Conservation (phyloP, 1,284 basidiomycete genomes). For the Pseudozyma thailandica region DNA sequence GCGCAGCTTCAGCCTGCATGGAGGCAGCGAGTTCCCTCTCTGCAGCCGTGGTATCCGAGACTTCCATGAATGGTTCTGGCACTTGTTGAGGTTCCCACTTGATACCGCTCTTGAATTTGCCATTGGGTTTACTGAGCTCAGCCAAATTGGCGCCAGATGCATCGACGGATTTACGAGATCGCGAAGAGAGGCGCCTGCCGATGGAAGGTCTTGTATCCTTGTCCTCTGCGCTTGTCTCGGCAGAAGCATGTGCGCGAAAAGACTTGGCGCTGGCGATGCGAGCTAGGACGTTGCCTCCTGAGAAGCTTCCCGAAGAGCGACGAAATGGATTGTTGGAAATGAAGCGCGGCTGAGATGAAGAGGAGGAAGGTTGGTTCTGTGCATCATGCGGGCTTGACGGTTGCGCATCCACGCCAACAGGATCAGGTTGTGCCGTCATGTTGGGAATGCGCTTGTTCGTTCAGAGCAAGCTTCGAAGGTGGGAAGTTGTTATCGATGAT, state of each 20-base stretch:
- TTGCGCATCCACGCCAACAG: slow-evolving; percentile 16
- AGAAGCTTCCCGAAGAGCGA: slow-evolving; percentile 22
- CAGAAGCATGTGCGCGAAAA: slow-evolving; percentile 3
- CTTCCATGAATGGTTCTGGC: slow-evolving; percentile 54
- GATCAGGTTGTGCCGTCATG: slow-evolving; percentile 16
- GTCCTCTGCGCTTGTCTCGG: neutral
- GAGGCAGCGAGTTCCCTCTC: slow-evolving; percentile 15
- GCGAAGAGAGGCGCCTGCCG: slow-evolving; percentile 28
- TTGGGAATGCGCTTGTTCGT: neutral
- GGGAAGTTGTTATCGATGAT: neutral
- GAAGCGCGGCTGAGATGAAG: slow-evolving; percentile 19
- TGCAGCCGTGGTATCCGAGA: slow-evolving; percentile 18
- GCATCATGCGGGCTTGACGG: slow-evolving; percentile 16
- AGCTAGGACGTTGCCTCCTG: slow-evolving; percentile 15
- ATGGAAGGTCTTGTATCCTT: slow-evolving; percentile 21
- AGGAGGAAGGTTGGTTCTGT: slow-evolving; percentile 3
- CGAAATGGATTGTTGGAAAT: slow-evolving; percentile 22
- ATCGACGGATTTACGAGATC: slow-evolving; percentile 24
- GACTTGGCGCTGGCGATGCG: slow-evolving; percentile 27
- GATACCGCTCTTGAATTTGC: slow-evolving; percentile 56
- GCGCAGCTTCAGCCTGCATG: slow-evolving; percentile 12
- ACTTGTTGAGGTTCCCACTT: slow-evolving; percentile 41
- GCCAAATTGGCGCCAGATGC: slow-evolving; percentile 28
- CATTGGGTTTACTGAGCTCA: slow-evolving; percentile 43
- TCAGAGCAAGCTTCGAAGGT: neutral